A percentile compares a stretch with the other conserved stretches of the same genome.
phyloP scores from a whole-genome alignment of 2,329 filamentous ascomycete genomes.

The Alternaria ventricosa region DNA sequence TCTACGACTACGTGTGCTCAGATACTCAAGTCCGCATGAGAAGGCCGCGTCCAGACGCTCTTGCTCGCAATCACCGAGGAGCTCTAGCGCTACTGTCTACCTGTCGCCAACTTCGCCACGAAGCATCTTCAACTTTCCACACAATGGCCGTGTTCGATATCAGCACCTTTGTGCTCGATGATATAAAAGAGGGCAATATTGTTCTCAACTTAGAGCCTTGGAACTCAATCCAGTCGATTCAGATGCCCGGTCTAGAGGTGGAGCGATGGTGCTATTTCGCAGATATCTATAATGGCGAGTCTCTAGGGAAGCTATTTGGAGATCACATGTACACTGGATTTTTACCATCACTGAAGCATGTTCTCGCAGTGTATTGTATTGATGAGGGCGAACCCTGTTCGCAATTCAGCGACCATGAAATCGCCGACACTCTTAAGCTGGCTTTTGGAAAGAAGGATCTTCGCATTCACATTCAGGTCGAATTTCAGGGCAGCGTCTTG shows the following conservation, averaged over 20 bases:
- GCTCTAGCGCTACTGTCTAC: not conserved
- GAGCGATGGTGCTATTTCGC: not conserved
- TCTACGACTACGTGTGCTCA: not conserved
- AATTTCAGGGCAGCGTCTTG: accelerated
- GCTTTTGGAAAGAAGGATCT: not conserved
- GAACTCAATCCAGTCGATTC: not conserved
- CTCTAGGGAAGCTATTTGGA: not conserved
- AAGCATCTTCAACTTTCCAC: not conserved
- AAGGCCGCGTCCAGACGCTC: accelerated
- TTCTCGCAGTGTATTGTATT: accelerated
- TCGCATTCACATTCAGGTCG: not conserved
- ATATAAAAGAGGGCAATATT: accelerated
- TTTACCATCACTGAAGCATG: not conserved
- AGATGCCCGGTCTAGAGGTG: not conserved
- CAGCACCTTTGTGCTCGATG: not conserved
- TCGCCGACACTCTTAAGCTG: not conserved
- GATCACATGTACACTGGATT: not conserved
- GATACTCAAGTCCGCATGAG: not conserved
- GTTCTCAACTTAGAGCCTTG: accelerated
- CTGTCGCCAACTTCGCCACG: not conserved
- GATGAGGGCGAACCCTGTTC: accelerated
- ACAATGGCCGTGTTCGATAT: not conserved
- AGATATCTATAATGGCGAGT: not conserved
- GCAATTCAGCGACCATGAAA: not conserved
- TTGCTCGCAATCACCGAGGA: not conserved